Evolutionary conservation across 768 basidiomycete species (phyloP).

Genomic region (Suillus placidus): DNA sequence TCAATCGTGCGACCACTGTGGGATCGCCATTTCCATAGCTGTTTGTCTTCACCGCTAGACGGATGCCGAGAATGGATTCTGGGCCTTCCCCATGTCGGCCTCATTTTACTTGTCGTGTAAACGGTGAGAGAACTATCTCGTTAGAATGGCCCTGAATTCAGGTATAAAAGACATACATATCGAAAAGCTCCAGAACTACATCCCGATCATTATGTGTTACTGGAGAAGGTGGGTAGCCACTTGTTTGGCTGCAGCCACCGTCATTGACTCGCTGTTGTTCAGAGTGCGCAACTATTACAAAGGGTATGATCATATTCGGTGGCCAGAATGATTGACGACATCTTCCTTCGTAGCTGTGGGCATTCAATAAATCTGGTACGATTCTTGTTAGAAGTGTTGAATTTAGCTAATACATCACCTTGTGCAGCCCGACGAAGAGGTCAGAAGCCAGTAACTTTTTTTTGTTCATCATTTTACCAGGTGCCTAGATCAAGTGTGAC

Average conservation of each 20-base stretch:
- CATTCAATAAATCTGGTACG: slow-evolving; percentile 53
- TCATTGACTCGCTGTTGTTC: slow-evolving; percentile 7
- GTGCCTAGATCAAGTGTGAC: slow-evolving; percentile 62
- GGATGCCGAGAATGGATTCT: slow-evolving; percentile 32
- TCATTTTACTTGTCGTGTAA: slow-evolving; percentile 30
- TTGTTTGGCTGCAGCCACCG: slow-evolving; percentile 23
- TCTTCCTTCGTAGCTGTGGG: slow-evolving; percentile 46
- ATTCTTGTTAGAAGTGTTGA: slow-evolving; percentile 9
- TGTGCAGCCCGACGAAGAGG: slow-evolving; percentile 62
- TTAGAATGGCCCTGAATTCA: slow-evolving; percentile 15
- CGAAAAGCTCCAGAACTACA: slow-evolving; percentile 4
- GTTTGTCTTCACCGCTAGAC: slow-evolving; percentile 25
- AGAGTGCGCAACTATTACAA: slow-evolving; percentile 62
- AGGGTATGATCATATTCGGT: slow-evolving; percentile 38
- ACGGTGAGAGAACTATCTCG: slow-evolving; percentile 25
- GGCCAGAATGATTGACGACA: slow-evolving; percentile 8
- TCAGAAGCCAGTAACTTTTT: slow-evolving; percentile 19
- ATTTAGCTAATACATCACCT: background rate
- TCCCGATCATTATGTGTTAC: slow-evolving; percentile 52
- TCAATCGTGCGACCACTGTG: slow-evolving; percentile 29
- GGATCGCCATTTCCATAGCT: slow-evolving; percentile 25
- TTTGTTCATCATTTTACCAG: slow-evolving; percentile 8
- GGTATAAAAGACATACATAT: slow-evolving; percentile 30
- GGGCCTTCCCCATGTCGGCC: slow-evolving; percentile 29
- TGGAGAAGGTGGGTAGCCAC: slow-evolving; percentile 53